Percentiles rank a stretch among this genome's conserved stretches.
These are phyloP conservation scores for Fusarium cicatricum DNA, from an alignment of 2,329 filamentous ascomycete species.

Conservation along the genomic window DNA sequence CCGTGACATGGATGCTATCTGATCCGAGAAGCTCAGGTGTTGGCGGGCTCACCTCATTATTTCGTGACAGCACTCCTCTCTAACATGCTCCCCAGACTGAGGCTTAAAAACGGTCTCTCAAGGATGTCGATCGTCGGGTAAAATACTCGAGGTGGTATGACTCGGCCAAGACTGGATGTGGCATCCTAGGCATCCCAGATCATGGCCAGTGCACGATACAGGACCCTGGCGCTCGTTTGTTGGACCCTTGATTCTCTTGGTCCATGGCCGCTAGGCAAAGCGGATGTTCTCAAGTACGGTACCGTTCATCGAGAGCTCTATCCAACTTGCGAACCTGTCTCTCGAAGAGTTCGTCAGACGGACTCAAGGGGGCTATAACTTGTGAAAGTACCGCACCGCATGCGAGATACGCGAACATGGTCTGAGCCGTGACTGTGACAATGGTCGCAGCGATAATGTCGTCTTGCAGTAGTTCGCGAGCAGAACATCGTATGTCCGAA, in stretches of 20 bases:
- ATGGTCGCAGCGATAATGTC: conserved; percentile 31
- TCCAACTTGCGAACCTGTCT: not conserved
- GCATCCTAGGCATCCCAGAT: conserved; percentile 25
- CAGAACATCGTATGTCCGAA: conserved; percentile 20
- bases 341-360: not conserved
- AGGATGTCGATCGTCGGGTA: conserved; percentile 28
- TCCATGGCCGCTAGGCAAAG: conserved; percentile 7
- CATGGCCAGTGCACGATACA: conserved; percentile 35
- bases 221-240: conserved; percentile 18
- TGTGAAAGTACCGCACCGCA: not conserved
- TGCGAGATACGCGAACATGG: conserved; percentile 20
- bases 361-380: not conserved
- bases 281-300: not conserved
- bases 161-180: conserved; percentile 23
- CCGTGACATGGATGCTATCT: conserved; percentile 27
- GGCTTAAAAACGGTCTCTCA: conserved; percentile 22
- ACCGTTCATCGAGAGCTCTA: not conserved
- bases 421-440: conserved; percentile 27
- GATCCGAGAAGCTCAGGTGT: conserved; percentile 22
- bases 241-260: conserved; percentile 20
- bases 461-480: conserved; percentile 35
- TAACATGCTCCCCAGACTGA: conserved; percentile 34
- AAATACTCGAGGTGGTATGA: conserved; percentile 30
- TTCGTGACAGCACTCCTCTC: conserved; percentile 10
- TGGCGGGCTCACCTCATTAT: conserved; percentile 13